These are phyloP conservation scores for Pseudonectria buxi DNA, from an alignment of 2,329 filamentous ascomycete species.

Conservation along the genomic window DNA sequence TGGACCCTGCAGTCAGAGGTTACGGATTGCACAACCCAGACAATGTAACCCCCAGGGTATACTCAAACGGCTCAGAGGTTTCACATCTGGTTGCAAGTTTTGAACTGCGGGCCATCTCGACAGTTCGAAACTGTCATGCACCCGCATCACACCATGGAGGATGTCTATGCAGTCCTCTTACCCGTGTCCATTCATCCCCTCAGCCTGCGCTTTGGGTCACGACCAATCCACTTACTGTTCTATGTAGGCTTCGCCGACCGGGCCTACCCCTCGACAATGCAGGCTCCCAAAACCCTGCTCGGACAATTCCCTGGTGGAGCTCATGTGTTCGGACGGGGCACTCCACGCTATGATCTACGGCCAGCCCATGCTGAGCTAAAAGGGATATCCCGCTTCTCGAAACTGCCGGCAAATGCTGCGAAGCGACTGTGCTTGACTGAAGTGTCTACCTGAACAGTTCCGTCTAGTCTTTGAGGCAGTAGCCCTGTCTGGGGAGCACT, in stretches of 20 bases:
- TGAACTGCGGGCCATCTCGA: too few species aligned
- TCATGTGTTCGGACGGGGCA: constrained; percentile 25
- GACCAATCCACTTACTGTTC: too few species aligned
- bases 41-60: too few species aligned
- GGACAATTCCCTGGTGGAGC: constrained; percentile 26
- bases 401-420: constrained; percentile 16
- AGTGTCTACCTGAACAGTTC: constrained; percentile 3
- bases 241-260: constrained; percentile 10
- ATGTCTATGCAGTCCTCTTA: too few species aligned
- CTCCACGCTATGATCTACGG: constrained; percentile 25
- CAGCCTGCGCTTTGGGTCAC: constrained; percentile 9
- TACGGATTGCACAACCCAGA: too few species aligned
- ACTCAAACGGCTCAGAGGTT: too few species aligned
- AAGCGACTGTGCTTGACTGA: too few species aligned
- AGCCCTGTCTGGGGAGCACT: too few species aligned
- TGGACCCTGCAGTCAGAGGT: too few species aligned
- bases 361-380: constrained; percentile 19
- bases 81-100: too few species aligned
- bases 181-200: constrained; percentile 9
- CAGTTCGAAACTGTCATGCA: too few species aligned
- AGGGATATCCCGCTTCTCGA: constrained; percentile 19
- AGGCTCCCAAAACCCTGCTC: constrained; percentile 15
- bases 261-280: constrained; percentile 9
- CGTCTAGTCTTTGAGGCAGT: not conserved
- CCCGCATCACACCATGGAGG: too few species aligned